These are phyloP conservation scores for Trifolium fragiferum DNA, from an alignment of 306 rosid genomes.

Conservation along the genomic window DNA sequence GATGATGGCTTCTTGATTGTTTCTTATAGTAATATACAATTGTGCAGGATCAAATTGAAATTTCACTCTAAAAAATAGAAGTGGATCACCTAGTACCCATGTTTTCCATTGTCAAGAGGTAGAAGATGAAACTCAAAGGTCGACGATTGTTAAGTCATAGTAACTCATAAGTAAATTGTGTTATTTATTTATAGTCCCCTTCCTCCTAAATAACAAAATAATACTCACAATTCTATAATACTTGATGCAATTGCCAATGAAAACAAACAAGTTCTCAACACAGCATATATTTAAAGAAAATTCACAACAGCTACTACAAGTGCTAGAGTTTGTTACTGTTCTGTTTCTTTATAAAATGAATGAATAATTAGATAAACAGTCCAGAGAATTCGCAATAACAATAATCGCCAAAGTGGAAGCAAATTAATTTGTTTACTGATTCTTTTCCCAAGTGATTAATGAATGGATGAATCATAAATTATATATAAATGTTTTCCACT, in stretches of 20 bases:
- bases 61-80: too few relatives aligned
- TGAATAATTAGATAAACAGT: conserved; percentile 15
- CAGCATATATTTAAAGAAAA: neutral
- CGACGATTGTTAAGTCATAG: too few relatives aligned
- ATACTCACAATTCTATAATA: too few relatives aligned
- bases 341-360: conserved; percentile 5
- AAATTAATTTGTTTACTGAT: conserved; percentile 21
- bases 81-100: too few relatives aligned
- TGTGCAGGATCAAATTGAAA: too few relatives aligned
- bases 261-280: neutral
- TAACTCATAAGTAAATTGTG: too few relatives aligned
- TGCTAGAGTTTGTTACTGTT: conserved; percentile 1
- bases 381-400: neutral
- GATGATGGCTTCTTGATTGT: too few relatives aligned
- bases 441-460: conserved; percentile 29
- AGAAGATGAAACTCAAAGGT: too few relatives aligned
- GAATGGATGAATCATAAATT: conserved; percentile 41
- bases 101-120: too few relatives aligned
- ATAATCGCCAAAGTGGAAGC: conserved; percentile 23
- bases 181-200: neutral
- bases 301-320: conserved; percentile 11
- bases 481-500: conserved; percentile 31
- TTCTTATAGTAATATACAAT: too few relatives aligned
- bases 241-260: neutral
- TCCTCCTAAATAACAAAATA: too few relatives aligned